phyloP scores from a whole-genome alignment of 2,329 filamentous ascomycete species.

The Calonectria naviculata region DNA sequence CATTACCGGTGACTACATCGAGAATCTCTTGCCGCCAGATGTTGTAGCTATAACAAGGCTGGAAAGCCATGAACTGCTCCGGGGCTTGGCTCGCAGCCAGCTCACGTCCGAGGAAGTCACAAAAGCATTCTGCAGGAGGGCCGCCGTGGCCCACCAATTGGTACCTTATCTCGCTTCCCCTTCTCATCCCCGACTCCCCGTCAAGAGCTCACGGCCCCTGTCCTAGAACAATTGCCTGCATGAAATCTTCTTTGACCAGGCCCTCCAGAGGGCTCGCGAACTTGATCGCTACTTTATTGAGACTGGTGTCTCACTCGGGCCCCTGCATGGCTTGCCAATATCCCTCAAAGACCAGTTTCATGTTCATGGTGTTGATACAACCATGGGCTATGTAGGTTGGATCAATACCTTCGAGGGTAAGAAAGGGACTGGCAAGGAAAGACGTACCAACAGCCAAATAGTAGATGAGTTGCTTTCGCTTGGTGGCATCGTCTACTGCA shows the following conservation, averaged over 20 bases:
- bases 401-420: slow-evolving; percentile 51
- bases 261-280: slow-evolving; percentile 16
- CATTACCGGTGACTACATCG: not conserved
- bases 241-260: slow-evolving; percentile 30
- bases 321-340: slow-evolving; percentile 27
- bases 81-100: not conserved
- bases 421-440: slow-evolving; percentile 47
- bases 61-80: not conserved
- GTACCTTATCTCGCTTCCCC: not conserved
- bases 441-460: slow-evolving; percentile 54
- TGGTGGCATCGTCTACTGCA: slow-evolving; percentile 63
- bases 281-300: slow-evolving; percentile 17
- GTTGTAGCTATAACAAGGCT: not conserved
- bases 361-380: slow-evolving; percentile 65
- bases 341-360: slow-evolving; percentile 69
- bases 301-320: slow-evolving; percentile 11
- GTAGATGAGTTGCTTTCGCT: slow-evolving; percentile 58
- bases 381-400: slow-evolving; percentile 66
- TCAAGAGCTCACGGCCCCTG: not conserved
- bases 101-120: not conserved
- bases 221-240: slow-evolving; percentile 7
- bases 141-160: not conserved
- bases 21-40: not conserved
- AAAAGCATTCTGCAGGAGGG: not conserved
- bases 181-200: not conserved